Evolutionary conservation across 1,284 basidiomycete species (phyloP), one percentile per base, ranked within the genome.

Genomic region (Phellopilus nigrolimitatus): DNA sequence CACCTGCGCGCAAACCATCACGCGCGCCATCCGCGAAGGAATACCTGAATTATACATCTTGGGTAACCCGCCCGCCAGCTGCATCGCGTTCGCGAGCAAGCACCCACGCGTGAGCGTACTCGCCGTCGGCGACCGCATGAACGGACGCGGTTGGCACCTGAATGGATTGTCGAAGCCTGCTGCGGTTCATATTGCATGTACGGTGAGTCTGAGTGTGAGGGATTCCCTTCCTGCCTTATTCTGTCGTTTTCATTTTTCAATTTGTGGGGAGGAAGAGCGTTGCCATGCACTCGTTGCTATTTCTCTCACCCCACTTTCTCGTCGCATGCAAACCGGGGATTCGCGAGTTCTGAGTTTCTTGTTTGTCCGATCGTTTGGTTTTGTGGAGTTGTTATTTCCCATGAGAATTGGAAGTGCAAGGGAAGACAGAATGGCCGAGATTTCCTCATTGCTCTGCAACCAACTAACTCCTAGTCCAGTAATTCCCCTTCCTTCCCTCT

Each of bases 151-250:
- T 8, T 95, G 93, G 93, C 91, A 95, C 70, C 66, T 99, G 56
- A 98, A 94, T 63, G 93, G 85, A 8, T 67, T 99, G 48, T 76
- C 73, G 41, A 76, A 82, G 25, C 91, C 92, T 1, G 74, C 89
- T 4, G 95, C 84, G 9, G 75, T 98, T 40, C 97, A 99, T 68
- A 91, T 99, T 60, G 95, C 95, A 24, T 90, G 88, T 65, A 99
- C 95, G 56, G 90, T 94, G 61, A 62, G 87, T 71, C 12, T 24
- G 15, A 12, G n/a, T n/a, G n/a, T n/a, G n/a, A n/a, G 44, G 21
- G 19, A 19, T 36, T 36, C 17, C 30, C 6, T 49, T 39, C 25
- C 28, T 6, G 12, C 13, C 43, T 42, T 38, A 3, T 36, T 17
- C 36, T 36, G n/a, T 42, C 17, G 25, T 50, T 36, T n/a, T n/a